These are phyloP conservation scores for Nannochloropsis salina DNA, from an alignment of 108 stramenopile genomes.

Conservation along the genomic window DNA sequence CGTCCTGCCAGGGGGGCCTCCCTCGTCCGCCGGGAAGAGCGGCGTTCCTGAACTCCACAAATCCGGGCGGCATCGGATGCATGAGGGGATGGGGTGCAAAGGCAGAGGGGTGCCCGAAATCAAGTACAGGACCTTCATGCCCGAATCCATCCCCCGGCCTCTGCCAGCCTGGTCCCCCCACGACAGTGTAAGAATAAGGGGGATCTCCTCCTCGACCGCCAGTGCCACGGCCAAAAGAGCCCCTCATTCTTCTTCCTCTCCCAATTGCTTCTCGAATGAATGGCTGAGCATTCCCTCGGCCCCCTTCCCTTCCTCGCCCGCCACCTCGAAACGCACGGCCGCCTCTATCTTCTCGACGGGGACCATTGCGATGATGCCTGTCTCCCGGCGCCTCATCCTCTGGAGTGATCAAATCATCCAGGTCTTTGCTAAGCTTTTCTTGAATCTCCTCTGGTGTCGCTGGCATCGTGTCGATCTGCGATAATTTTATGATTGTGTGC, in stretches of 20 bases:
- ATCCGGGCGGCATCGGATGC: no score
- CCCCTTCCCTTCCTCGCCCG: neutral
- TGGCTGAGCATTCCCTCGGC: neutral
- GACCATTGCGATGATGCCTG: conserved; percentile 9
- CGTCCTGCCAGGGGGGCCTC: no score
- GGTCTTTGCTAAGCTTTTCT: neutral
- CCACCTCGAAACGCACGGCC: neutral
- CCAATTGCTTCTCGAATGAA: neutral
- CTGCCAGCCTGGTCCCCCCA: no score
- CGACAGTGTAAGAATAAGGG: no score
- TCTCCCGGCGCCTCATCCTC: conserved; percentile 15
- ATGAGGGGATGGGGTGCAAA: no score
- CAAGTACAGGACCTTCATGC: no score
- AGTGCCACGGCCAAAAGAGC: neutral
- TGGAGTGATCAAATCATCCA: conserved; percentile 20
- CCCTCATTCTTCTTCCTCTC: neutral
- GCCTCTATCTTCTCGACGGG: neutral
- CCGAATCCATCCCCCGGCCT: no score
- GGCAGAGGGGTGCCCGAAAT: no score
- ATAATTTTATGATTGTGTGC: no score
- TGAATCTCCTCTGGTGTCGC: neutral
- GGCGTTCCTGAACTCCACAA: no score
- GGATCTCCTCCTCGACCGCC: neutral
- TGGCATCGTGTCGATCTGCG: neutral
- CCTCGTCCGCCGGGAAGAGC: no score